phyloP scores from a whole-genome alignment of 2,329 filamentous ascomycete genomes.

The Xylaria arbuscula region DNA sequence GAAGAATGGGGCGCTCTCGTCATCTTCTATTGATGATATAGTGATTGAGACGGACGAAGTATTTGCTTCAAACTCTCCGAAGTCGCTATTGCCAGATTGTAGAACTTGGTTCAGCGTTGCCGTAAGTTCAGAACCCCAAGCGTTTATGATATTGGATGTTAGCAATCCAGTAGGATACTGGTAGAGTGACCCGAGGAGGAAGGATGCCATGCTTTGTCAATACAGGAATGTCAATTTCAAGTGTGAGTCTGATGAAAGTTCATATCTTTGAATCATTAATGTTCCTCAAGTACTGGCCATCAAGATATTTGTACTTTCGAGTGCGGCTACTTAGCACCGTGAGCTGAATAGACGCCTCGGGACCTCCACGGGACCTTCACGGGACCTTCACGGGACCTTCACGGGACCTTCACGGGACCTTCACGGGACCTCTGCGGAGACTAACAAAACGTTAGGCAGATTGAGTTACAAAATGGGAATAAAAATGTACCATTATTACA shows the following conservation, averaged over 20 bases:
- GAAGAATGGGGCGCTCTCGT: conserved; percentile 25
- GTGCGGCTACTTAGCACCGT: not conserved
- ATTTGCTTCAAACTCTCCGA: conserved; percentile 27
- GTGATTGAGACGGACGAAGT: conserved; percentile 30
- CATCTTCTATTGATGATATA: conserved; percentile 17
- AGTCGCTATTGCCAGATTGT: conserved; percentile 22
- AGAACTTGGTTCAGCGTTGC: conserved; percentile 11
- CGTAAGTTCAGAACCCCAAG: conserved; percentile 9
- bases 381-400: conserved; percentile 28
- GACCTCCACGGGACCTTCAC: conserved; percentile 24
- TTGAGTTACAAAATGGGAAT: not conserved
- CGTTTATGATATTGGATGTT: conserved; percentile 1
- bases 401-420: conserved; percentile 27
- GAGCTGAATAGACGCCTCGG: conserved; percentile 5
- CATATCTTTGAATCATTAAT: not conserved
- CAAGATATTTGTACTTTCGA: conserved; percentile 15
- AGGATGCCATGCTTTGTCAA: conserved; percentile 18
- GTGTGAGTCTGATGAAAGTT: not conserved
- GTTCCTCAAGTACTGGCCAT: too few species aligned
- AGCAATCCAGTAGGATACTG: conserved; percentile 16
- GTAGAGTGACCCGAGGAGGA: conserved; percentile 27
- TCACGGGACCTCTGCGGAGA: conserved; percentile 21
- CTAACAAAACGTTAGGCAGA: not conserved
- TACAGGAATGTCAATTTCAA: not conserved
- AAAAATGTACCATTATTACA: not conserved